Evolutionary conservation across 2,329 filamentous ascomycete species (phyloP).

Genomic region (Botryosphaeria dothidea): DNA sequence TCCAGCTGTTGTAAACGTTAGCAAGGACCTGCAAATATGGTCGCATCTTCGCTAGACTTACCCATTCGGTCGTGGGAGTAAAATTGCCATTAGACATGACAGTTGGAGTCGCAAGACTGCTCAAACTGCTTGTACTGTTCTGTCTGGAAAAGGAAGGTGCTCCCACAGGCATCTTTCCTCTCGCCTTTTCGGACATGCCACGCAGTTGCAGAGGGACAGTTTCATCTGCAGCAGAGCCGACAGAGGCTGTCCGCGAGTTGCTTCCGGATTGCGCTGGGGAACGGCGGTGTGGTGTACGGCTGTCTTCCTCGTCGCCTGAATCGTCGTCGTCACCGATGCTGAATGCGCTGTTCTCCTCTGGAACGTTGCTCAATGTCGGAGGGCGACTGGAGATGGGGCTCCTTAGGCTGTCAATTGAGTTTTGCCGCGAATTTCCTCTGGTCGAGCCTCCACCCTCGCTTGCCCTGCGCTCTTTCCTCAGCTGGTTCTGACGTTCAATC

Average conservation of each 20-base stretch:
- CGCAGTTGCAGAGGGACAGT: conserved; percentile 78
- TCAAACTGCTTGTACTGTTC: conserved; percentile 82
- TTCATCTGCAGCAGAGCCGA: conserved; percentile 70
- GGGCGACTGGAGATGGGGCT: conserved; percentile 62
- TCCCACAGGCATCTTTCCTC: conserved; percentile 91
- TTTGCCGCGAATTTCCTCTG: conserved; percentile 47
- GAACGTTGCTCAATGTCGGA: conserved; percentile 65
- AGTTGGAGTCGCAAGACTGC: conserved; percentile 61
- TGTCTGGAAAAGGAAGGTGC: conserved; percentile 82
- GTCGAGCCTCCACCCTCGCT: conserved; percentile 35
- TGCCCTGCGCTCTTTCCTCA: conserved; percentile 60
- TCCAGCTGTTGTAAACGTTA: conserved; percentile 65
- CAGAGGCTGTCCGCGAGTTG: conserved; percentile 65
- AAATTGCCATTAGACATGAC: conserved; percentile 64
- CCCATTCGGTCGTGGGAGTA: conserved; percentile 76
- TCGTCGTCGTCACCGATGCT: conserved; percentile 85
- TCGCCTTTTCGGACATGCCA: conserved; percentile 95
- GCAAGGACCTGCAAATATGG: neutral
- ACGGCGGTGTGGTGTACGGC: conserved; percentile 22
- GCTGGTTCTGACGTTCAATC: conserved; percentile 75
- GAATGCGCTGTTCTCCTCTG: conserved; percentile 79
- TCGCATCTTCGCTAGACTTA: conserved; percentile 34
- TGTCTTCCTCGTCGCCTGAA: conserved; percentile 60
- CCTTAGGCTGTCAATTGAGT: conserved; percentile 67
- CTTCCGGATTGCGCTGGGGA: conserved; percentile 33